A percentile compares a stretch with the other conserved stretches of the same genome.
Conservation (phyloP, 2,329 filamentous ascomycete genomes). For the Diaporthe ilicicola region DNA sequence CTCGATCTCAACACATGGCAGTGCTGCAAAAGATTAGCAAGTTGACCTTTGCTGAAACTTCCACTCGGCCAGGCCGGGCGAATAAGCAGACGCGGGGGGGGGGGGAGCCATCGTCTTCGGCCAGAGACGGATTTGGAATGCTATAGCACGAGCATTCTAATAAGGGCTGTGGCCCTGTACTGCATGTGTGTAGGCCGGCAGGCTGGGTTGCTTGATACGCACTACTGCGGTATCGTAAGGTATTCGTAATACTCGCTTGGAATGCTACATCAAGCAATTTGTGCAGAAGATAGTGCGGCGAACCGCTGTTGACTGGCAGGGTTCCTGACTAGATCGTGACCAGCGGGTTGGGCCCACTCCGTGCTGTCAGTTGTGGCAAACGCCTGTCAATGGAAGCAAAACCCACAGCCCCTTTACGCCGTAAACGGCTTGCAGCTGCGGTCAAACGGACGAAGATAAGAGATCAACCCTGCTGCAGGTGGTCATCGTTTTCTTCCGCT, state of each 20-base stretch:
- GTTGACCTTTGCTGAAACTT: background rate
- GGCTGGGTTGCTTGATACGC: background rate
- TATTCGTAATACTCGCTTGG: background rate
- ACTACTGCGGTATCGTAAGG: background rate
- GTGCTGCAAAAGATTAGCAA: background rate
- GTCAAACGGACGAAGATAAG: slow-evolving; percentile 11
- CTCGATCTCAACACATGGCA: too few species aligned
- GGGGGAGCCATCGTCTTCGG: background rate
- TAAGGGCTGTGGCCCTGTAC: background rate
- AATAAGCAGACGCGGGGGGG: background rate
- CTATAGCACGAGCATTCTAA: background rate
- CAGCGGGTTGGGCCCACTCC: slow-evolving; percentile 7
- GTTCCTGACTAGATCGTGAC: slow-evolving; percentile 11
- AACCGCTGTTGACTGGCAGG: slow-evolving; percentile 19
- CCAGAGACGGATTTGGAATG: background rate
- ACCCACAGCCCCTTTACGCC: slow-evolving; percentile 8
- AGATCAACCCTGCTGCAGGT: background rate
- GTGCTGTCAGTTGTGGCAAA: slow-evolving; percentile 1
- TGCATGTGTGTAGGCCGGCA: too few species aligned
- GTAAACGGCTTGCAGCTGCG: background rate
- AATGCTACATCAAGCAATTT: slow-evolving; percentile 15
- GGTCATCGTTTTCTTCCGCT: background rate
- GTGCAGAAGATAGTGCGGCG: slow-evolving; percentile 12
- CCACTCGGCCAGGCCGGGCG: slow-evolving; percentile 6
- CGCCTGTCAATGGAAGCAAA: slow-evolving; percentile 15